These are phyloP conservation scores for Phallus indusiatus DNA, from an alignment of 768 basidiomycete genomes.

Conservation along the genomic window DNA sequence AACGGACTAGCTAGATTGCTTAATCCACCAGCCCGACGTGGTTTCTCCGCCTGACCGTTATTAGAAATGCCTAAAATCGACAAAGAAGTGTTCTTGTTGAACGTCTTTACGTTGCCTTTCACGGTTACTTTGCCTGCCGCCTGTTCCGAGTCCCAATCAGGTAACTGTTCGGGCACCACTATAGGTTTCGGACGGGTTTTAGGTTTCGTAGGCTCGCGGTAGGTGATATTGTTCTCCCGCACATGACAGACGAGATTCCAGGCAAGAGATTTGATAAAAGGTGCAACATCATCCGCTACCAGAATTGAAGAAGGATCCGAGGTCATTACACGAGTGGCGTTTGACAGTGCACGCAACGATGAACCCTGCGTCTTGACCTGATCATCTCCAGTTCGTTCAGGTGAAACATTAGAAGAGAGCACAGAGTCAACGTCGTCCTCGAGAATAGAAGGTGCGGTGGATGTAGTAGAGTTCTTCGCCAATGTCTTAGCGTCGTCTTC, in stretches of 20 bases:
- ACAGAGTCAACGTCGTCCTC: background rate
- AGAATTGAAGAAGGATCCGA: slow-evolving; percentile 67
- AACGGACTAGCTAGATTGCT: slow-evolving; percentile 6
- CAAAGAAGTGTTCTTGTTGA: background rate
- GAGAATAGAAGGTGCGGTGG: background rate
- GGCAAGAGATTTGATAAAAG: slow-evolving; percentile 54
- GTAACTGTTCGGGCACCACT: background rate
- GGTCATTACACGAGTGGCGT: slow-evolving; percentile 85
- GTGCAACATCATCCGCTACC: slow-evolving; percentile 50
- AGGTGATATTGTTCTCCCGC: slow-evolving; percentile 49
- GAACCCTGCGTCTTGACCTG: slow-evolving; percentile 38
- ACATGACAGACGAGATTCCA: slow-evolving; percentile 59
- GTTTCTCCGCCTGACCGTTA: background rate
- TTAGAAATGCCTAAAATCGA: background rate
- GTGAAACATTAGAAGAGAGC: slow-evolving; percentile 3
- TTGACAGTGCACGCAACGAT: slow-evolving; percentile 64
- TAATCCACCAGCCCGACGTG: slow-evolving; percentile 3
- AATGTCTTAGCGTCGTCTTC: slow-evolving; percentile 4
- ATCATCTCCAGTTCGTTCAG: background rate
- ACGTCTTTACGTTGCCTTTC: background rate
- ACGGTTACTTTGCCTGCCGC: background rate
- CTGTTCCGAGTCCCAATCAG: background rate
- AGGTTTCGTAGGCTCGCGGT: slow-evolving; percentile 29
- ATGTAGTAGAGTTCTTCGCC: slow-evolving; percentile 2
- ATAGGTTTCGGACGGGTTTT: slow-evolving; percentile 32